phyloP scores from a whole-genome alignment of 1,139 yeast species.

The Candida sp. region DNA sequence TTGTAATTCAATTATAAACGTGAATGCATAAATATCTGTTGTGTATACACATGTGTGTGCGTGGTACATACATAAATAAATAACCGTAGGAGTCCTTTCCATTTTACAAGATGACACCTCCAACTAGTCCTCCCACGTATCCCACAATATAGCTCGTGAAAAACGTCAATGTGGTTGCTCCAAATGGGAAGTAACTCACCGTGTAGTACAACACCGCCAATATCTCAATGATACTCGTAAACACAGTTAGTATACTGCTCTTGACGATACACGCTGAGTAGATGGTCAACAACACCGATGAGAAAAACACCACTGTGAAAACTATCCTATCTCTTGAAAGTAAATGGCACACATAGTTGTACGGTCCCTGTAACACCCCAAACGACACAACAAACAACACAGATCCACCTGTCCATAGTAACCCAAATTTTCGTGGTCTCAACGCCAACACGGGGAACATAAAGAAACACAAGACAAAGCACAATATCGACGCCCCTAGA shows the following conservation, averaged over 20 bases:
- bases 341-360: conserved; percentile 75
- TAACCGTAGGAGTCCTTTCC: background rate
- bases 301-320: conserved; percentile 80
- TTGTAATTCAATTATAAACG: conserved; percentile 18
- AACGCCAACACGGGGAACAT: conserved; percentile 89
- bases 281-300: conserved; percentile 71
- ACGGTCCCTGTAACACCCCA: conserved; percentile 93
- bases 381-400: conserved; percentile 85
- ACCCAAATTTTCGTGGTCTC: conserved; percentile 89
- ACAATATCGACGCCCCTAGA: conserved; percentile 73
- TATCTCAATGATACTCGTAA: conserved; percentile 78
- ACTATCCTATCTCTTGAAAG: conserved; percentile 77
- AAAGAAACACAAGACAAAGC: conserved; percentile 83
- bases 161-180: conserved; percentile 86
- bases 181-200: conserved; percentile 94
- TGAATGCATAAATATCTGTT: background rate
- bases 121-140: conserved; percentile 67
- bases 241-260: conserved; percentile 76
- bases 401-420: conserved; percentile 93
- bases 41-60: conserved; percentile 1
- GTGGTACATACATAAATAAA: conserved; percentile 1
- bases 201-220: conserved; percentile 90
- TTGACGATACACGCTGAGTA: conserved; percentile 57
- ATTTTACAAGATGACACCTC: conserved; percentile 28
- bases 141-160: conserved; percentile 81